These are phyloP conservation scores for Naganishia vishniacii DNA, from an alignment of 768 basidiomycete species.

Conservation along the genomic window DNA sequence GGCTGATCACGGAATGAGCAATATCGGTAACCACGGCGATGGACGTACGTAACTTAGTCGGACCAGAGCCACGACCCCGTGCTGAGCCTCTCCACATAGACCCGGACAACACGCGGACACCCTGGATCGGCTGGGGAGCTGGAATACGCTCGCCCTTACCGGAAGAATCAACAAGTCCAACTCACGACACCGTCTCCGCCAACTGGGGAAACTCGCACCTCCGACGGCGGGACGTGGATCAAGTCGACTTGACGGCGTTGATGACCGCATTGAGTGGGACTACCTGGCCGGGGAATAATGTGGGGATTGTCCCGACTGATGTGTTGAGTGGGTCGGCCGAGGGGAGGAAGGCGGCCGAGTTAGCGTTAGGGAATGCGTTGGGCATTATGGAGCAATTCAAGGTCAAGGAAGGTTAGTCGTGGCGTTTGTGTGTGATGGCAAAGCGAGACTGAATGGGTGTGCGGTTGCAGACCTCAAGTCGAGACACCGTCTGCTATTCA, in stretches of 20 bases:
- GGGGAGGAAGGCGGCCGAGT: background rate
- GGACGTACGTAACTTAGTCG: slow-evolving; percentile 52
- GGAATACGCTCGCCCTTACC: slow-evolving; percentile 67
- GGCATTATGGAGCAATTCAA: slow-evolving; percentile 22
- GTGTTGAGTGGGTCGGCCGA: background rate
- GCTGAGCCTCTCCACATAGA: slow-evolving; percentile 51
- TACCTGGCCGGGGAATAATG: slow-evolving; percentile 22
- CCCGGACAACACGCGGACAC: slow-evolving; percentile 81
- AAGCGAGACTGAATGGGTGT: background rate
- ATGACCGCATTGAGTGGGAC: slow-evolving; percentile 52
- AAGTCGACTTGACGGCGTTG: slow-evolving; percentile 72
- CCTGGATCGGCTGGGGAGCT: slow-evolving; percentile 73
- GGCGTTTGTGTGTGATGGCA: too few species aligned
- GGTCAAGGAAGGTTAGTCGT: slow-evolving; percentile 20
- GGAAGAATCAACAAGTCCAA: slow-evolving; percentile 54
- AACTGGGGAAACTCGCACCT: slow-evolving; percentile 61
- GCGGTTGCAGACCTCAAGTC: slow-evolving; percentile 13
- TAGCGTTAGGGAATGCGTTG: slow-evolving; percentile 17
- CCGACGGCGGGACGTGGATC: slow-evolving; percentile 68
- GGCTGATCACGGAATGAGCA: slow-evolving; percentile 86
- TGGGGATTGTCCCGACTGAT: slow-evolving; percentile 23
- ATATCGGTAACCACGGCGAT: slow-evolving; percentile 81
- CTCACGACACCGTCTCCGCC: slow-evolving; percentile 65
- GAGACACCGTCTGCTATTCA: slow-evolving; percentile 19
- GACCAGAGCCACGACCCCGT: too few species aligned